A percentile compares a stretch with the other conserved stretches of the same genome.
These are phyloP conservation scores for Diplosphaera chodatii DNA, from an alignment of 139 green algal species.

Conservation along the genomic window DNA sequence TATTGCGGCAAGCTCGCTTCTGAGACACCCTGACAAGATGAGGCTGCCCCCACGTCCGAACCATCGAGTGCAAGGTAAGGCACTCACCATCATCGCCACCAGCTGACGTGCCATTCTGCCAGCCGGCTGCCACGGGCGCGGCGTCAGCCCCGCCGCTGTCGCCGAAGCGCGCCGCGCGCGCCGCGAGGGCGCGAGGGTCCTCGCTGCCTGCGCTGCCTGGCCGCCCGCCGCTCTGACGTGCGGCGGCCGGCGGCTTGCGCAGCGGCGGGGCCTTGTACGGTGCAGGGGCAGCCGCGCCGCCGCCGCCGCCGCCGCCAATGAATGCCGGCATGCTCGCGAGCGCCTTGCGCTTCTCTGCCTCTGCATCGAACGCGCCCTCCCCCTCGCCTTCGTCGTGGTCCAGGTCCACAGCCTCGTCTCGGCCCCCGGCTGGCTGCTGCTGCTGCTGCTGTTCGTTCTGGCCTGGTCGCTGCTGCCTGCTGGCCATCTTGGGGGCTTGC, in stretches of 20 bases:
- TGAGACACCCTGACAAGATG: too few relatives aligned
- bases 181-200: neutral
- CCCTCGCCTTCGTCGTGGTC: neutral
- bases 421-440: neutral
- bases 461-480: too few relatives aligned
- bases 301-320: constrained; percentile 11
- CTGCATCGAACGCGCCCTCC: constrained; percentile 9
- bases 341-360: constrained; percentile 22
- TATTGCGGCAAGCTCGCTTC: too few relatives aligned
- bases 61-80: too few relatives aligned
- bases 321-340: constrained; percentile 28
- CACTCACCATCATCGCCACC: neutral
- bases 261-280: too few relatives aligned
- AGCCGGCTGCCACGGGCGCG: neutral
- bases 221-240: too few relatives aligned
- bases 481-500: neutral
- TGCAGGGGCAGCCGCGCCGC: constrained; percentile 3
- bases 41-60: too few relatives aligned
- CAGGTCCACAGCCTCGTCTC: neutral
- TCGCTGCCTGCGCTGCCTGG: too few relatives aligned
- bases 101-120: too few relatives aligned
- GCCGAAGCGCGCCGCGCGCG: neutral
- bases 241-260: too few relatives aligned
- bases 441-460: neutral
- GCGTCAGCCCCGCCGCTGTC: neutral